phyloP scores from a whole-genome alignment of 768 basidiomycete species.

The Cyathus striatus region DNA sequence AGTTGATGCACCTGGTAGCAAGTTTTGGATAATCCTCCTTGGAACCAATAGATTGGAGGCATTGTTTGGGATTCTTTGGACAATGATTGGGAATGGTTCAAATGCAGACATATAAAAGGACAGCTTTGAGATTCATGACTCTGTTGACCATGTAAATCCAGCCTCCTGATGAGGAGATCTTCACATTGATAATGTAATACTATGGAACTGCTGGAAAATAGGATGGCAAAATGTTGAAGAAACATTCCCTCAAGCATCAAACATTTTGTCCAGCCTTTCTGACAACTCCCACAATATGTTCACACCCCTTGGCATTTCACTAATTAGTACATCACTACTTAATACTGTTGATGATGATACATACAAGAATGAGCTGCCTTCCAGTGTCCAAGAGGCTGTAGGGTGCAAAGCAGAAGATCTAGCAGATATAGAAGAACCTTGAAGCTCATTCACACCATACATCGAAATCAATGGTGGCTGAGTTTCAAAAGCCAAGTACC shows the following conservation, averaged over 20 bases:
- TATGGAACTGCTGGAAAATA: constrained; percentile 22
- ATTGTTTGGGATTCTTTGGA: constrained; percentile 26
- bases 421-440: too few species aligned
- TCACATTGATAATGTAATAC: constrained; percentile 13
- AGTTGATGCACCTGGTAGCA: constrained; percentile 18
- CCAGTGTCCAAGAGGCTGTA: constrained; percentile 13
- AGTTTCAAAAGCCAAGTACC: too few species aligned
- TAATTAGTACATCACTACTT: too few species aligned
- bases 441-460: too few species aligned
- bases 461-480: too few species aligned
- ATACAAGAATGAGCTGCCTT: constrained; percentile 6
- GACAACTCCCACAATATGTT: too few species aligned
- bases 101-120: constrained; percentile 17
- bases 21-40: constrained; percentile 28
- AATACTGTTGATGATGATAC: constrained; percentile 8
- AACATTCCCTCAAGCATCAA: constrained; percentile 5
- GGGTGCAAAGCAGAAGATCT: constrained; percentile 8
- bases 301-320: too few species aligned
- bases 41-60: constrained; percentile 32
- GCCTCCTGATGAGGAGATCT: constrained; percentile 27
- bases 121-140: constrained; percentile 11
- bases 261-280: constrained; percentile 9
- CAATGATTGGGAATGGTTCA: constrained; percentile 27
- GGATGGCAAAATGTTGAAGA: constrained; percentile 14
- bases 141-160: constrained; percentile 28